Evolutionary conservation across 805 yeast genomes (phyloP), one percentile per base, ranked within the genome.

Genomic region (Metschnikowia picachoensis): DNA sequence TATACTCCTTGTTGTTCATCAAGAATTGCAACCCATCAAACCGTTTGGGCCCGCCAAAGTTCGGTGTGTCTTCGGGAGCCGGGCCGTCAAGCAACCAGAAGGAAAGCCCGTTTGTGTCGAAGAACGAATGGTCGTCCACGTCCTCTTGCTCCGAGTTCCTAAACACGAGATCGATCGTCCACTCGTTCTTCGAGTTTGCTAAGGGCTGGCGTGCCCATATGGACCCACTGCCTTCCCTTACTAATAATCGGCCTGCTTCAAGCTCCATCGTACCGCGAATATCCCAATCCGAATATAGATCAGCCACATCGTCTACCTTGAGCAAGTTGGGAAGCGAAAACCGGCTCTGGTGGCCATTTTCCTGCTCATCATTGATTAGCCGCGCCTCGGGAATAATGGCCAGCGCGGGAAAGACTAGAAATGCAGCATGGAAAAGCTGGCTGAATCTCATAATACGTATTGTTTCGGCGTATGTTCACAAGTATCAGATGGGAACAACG

Each of bases 1-100:
- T 66, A 4, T 79, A 76, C 15, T 74, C 64, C 20, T 65, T 51
- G 36, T 74, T 72, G 58, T 83, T 86, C 39, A 84, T 62, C 37
- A 80, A 61, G 8, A 86, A 60, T 48, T 82, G 84, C 41, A 86
- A 66, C 17, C 95, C 95, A 54, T 80, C 83, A 55, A 69, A 86
- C 11, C 60, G 58, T 0, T 66, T 51, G 2, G 88, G 86, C 1
- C 73, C 73, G 3, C 88, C 87, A 56, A 65, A 81, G 46, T 67
- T 67, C 46, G 68, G 70, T 8, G 54, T 33, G 35, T 58, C 60
- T 30, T 50, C 45, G 1, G 65, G 61, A 11, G 50, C 48, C 4
- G 51, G 49, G 8, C 43, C 49, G 31, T 70, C 70, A n/a, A 78
- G 57, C 30, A 82, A 61, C 78, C 83, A 82, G 39, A 85, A 63